Evolutionary conservation across 1,284 basidiomycete species (phyloP), one percentile per base, ranked within the genome.

Genomic region (Moniliella sp.): DNA sequence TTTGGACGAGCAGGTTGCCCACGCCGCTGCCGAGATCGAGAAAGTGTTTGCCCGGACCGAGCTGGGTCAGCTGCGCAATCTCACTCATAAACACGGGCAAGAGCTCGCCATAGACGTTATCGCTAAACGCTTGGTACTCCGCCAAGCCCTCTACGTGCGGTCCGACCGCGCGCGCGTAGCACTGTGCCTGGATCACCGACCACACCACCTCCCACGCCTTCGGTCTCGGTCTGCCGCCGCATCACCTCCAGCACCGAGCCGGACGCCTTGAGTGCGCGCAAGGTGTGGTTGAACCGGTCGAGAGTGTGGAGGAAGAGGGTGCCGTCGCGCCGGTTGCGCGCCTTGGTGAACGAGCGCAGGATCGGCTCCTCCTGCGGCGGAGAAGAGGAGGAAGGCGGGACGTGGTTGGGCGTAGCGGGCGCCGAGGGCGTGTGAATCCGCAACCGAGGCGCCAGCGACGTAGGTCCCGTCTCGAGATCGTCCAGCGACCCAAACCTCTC

Each of bases 1-100:
- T 64, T 42, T 70, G 68, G 1, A 70, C 52, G 3, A 69, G 59
- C 25, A 68, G 65, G 40, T 70, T 70, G 16, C 67, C 67, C 0
- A 71, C 69, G 1, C 69, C 69, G 2, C 63, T 65, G 0, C 69
- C 69, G 9, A 71, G 61, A 45, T 71, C 69, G 15, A 70, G 53
- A 38, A 66, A 62, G 8, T 59, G 53, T 15, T 52, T 57, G 15
- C 37, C 36, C 0, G 61, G 56, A 2, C 55, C 51, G 0, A 66
- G 43, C 4, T 30, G 18, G 5, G 60, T 58, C 25, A 61, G 44
- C 13, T 57, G 45, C 2, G 60, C 51, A 23, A 64, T 55, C 37
- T 64, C 56, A 14, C 57, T 56, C 36, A 63, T 50, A 37, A 65
- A 64, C 11, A 51, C 49, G 0, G 63, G 61, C 10, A 62, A 42